These are phyloP conservation scores for Leishmania turanica DNA, from an alignment of 208 protist species.

Conservation along the genomic window DNA sequence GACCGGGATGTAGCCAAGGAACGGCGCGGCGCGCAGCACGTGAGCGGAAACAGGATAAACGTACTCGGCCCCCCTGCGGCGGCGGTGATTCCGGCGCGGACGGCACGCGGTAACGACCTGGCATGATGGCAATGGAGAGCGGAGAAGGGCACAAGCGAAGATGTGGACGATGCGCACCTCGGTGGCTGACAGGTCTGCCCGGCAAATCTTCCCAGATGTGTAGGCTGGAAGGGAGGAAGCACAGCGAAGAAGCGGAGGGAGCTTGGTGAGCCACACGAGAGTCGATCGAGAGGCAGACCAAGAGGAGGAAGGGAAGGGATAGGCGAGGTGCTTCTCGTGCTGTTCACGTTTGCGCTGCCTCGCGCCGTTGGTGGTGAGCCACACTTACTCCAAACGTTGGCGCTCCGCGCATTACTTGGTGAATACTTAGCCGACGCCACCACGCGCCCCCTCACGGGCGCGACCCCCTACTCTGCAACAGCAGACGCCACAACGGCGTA, in stretches of 20 bases:
- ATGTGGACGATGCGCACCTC: not conserved
- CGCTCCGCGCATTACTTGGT: not conserved
- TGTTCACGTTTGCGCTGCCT: no score
- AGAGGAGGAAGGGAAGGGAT: not conserved
- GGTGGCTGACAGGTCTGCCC: not conserved
- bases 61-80: conserved; percentile 2
- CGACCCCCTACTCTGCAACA: not conserved
- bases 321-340: not conserved
- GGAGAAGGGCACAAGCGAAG: not conserved
- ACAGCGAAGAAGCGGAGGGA: not conserved
- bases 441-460: not conserved
- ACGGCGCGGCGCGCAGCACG: conserved; percentile 16
- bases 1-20: conserved; percentile 42
- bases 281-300: not conserved
- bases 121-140: not conserved
- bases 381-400: not conserved
- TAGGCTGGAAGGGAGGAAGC: not conserved
- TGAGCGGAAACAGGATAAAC: conserved; percentile 29
- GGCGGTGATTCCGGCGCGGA: conserved; percentile 2
- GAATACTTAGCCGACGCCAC: not conserved
- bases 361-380: not conserved
- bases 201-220: not conserved
- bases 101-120: not conserved
- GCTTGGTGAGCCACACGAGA: not conserved
- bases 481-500: conserved; percentile 31